These are phyloP conservation scores for Tricholoma hemisulphureum DNA, from an alignment of 768 basidiomycete species.

Conservation along the genomic window DNA sequence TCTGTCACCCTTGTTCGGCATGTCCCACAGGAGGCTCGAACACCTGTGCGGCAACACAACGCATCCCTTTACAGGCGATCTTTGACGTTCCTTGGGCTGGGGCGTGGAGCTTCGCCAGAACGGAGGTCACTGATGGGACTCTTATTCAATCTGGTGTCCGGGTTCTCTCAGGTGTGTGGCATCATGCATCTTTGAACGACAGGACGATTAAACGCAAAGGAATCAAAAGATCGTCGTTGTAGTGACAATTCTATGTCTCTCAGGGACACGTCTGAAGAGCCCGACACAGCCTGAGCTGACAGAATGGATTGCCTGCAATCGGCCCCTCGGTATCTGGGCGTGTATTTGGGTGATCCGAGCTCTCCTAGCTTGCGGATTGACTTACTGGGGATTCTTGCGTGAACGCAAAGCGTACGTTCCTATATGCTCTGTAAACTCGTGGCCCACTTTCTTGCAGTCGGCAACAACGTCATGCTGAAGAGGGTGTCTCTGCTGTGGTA, in stretches of 20 bases:
- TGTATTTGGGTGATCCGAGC: slow-evolving; percentile 61
- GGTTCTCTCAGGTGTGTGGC: slow-evolving; percentile 42
- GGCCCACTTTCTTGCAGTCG: slow-evolving; percentile 4
- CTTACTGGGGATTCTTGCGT: slow-evolving; percentile 57
- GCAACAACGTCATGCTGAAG: slow-evolving; percentile 11
- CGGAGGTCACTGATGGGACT: slow-evolving; percentile 55
- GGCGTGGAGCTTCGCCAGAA: slow-evolving; percentile 47
- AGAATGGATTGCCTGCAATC: slow-evolving; percentile 64
- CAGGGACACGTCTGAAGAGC: slow-evolving; percentile 45
- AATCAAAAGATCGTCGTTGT: slow-evolving; percentile 47
- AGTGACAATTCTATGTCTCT: slow-evolving; percentile 47
- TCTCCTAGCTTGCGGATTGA: slow-evolving; percentile 44
- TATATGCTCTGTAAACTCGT: not conserved
- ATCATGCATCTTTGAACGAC: not conserved
- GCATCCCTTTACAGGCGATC: slow-evolving; percentile 25
- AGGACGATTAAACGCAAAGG: not conserved
- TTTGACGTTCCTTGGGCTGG: slow-evolving; percentile 50
- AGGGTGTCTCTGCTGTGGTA: not conserved
- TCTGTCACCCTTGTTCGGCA: not conserved
- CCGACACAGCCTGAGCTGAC: slow-evolving; percentile 37
- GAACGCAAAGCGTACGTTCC: slow-evolving; percentile 28
- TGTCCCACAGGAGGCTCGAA: not conserved
- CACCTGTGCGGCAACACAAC: slow-evolving; percentile 3
- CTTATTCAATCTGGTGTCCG: slow-evolving; percentile 50
- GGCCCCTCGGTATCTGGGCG: slow-evolving; percentile 68